A percentile compares a stretch with the other conserved stretches of the same genome.
Evolutionary conservation across 1,284 basidiomycete genomes (phyloP).

Genomic region (Fomitiporia mediterranea): DNA sequence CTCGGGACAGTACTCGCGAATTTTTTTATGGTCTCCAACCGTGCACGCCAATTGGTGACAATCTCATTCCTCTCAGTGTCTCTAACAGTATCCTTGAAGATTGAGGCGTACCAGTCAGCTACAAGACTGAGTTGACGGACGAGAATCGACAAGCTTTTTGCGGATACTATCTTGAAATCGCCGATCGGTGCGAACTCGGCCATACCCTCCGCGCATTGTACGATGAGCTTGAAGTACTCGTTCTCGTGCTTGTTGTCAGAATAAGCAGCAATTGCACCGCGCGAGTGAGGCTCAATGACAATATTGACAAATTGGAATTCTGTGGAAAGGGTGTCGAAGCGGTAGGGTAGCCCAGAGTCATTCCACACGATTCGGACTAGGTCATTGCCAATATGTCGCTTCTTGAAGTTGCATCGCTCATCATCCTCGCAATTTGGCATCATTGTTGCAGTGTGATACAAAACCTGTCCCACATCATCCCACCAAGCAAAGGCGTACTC

Average conservation of each 20-base stretch:
- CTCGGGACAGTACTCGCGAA: slow-evolving; percentile 38
- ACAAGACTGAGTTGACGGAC: slow-evolving; percentile 83
- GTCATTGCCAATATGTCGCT: slow-evolving; percentile 93
- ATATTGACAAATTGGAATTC: slow-evolving; percentile 99
- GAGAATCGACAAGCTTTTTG: slow-evolving; percentile 75
- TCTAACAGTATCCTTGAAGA: slow-evolving; percentile 71
- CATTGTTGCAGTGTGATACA: slow-evolving; percentile 95
- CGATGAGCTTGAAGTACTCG: slow-evolving; percentile 88
- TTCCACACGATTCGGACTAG: slow-evolving; percentile 97
- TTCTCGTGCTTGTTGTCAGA: slow-evolving; percentile 76
- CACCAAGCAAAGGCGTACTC: slow-evolving; percentile 99
- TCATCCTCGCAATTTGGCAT: slow-evolving; percentile 84
- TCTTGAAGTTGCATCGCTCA: slow-evolving; percentile 76
- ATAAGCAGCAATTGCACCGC: slow-evolving; percentile 76
- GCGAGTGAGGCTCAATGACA: slow-evolving; percentile 90
- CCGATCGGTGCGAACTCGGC: slow-evolving; percentile 89
- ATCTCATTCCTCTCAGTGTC: slow-evolving; percentile 73
- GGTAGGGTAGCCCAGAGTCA: slow-evolving; percentile 84
- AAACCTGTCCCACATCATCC: slow-evolving; percentile 94
- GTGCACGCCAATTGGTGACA: slow-evolving; percentile 84
- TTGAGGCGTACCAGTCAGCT: slow-evolving; percentile 83
- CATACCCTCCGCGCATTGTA: slow-evolving; percentile 85
- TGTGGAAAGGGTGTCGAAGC: slow-evolving; percentile 87
- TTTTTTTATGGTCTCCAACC: slow-evolving; percentile 74
- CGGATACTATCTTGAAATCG: slow-evolving; percentile 89